Conservation (phyloP, 441 rosid genomes). For the Gossypium gossypioides region DNA sequence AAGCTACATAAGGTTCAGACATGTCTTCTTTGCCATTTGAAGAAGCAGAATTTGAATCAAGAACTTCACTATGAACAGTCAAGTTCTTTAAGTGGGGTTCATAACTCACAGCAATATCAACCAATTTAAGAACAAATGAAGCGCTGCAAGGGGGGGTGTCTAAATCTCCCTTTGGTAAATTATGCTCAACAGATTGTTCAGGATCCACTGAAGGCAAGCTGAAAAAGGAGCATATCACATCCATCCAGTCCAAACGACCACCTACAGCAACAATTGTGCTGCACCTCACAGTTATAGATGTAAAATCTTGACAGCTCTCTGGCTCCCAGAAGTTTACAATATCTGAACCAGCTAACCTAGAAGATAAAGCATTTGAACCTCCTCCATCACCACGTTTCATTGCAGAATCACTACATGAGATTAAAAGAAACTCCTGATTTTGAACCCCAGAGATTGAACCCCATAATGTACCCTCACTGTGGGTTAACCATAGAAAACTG, state of each 20-base stretch:
- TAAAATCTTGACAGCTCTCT: conserved; percentile 32
- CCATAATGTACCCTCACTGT: conserved; percentile 70
- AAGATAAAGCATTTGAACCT: conserved; percentile 84
- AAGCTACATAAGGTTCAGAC: conserved; percentile 37
- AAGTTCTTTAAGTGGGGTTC: conserved; percentile 56
- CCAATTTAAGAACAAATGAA: conserved; percentile 68
- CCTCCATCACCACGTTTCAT: conserved; percentile 93
- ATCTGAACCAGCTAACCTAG: conserved; percentile 78
- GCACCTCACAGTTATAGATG: conserved; percentile 62
- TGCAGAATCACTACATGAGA: conserved; percentile 75
- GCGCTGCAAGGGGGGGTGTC: conserved; percentile 28
- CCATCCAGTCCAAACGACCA: conserved; percentile 96
- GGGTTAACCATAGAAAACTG: conserved; percentile 69
- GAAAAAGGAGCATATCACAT: conserved; percentile 64
- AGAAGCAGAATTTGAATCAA: conserved; percentile 29
- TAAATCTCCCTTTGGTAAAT: conserved; percentile 28
- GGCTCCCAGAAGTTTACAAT: conserved; percentile 66
- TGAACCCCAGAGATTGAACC: conserved; percentile 63
- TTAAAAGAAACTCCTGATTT: conserved; percentile 55
- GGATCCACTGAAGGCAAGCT: conserved; percentile 35
- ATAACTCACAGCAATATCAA: conserved; percentile 83
- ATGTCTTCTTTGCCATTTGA: conserved; percentile 23
- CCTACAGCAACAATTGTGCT: conserved; percentile 78
- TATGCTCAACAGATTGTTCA: conserved; percentile 25
- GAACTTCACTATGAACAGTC: conserved; percentile 20